phyloP scores from a whole-genome alignment of 2,329 filamentous ascomycete genomes.

The Ploettnerulaceae sp. region DNA sequence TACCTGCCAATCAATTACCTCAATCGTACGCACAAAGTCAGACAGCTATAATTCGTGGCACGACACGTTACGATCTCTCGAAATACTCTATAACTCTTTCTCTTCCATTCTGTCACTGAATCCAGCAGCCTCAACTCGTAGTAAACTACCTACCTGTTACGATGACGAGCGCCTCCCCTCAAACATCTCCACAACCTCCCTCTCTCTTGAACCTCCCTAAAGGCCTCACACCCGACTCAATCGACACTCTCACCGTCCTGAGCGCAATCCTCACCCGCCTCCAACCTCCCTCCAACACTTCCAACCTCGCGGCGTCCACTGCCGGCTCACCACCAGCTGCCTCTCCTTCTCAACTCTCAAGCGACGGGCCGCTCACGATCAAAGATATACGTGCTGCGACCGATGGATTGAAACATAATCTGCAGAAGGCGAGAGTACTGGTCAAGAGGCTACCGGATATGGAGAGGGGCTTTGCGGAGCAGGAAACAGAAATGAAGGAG shows the following conservation, averaged over 20 bases:
- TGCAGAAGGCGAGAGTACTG: constrained; percentile 69
- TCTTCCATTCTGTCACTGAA: neutral
- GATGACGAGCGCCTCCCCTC: constrained; percentile 13
- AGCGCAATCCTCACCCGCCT: constrained; percentile 73
- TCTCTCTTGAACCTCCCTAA: constrained; percentile 41
- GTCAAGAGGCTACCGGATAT: constrained; percentile 66
- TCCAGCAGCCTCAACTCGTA: neutral
- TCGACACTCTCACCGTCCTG: constrained; percentile 81
- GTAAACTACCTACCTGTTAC: neutral
- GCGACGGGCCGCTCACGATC: constrained; percentile 32
- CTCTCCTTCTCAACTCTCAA: constrained; percentile 35
- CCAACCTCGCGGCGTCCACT: constrained; percentile 20
- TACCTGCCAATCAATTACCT: neutral
- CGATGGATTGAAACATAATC: constrained; percentile 73
- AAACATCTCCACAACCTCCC: constrained; percentile 33
- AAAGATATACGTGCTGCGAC: constrained; percentile 79
- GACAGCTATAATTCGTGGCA: neutral
- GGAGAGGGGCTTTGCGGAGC: constrained; percentile 59
- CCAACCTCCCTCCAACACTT: constrained; percentile 41
- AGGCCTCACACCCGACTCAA: constrained; percentile 71
- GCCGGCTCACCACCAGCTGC: constrained; percentile 31
- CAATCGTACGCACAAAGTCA: neutral
- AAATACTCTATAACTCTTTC: neutral
- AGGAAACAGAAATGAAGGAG: constrained; percentile 63
- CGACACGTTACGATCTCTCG: neutral